Conservation (phyloP, 2,329 filamentous ascomycete species). For the Parafenestella ontariensis region DNA sequence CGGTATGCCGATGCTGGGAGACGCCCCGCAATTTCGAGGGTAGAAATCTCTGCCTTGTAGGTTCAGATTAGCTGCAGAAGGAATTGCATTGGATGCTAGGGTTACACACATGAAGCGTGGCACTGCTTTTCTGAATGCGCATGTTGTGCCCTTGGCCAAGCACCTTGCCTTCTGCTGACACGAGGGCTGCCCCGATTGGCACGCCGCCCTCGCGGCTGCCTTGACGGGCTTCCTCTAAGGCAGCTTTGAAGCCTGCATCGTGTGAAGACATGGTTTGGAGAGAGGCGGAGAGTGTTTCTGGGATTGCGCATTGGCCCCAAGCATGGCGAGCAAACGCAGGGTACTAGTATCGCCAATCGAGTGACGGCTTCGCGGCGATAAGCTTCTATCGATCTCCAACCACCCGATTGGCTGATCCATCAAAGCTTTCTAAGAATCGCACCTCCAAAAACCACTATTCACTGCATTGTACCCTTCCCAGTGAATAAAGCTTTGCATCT, state of each 20-base stretch:
- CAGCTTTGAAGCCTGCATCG: conserved; percentile 61
- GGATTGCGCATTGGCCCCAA: neutral
- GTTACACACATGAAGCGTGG: conserved; percentile 70
- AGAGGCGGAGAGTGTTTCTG: neutral
- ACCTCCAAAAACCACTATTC: neutral
- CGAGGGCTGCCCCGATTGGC: conserved; percentile 66
- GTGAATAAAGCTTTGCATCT: neutral
- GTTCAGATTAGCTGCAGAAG: conserved; percentile 10
- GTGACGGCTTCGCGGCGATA: conserved; percentile 18
- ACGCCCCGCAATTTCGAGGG: conserved; percentile 76
- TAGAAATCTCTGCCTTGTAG: conserved; percentile 73
- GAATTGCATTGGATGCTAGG: neutral
- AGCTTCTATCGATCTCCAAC: conserved; percentile 16
- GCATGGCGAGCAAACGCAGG: conserved; percentile 13
- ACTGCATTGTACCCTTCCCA: neutral
- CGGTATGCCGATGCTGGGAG: conserved; percentile 72
- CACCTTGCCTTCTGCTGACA: conserved; percentile 73
- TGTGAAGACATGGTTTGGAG: conserved; percentile 33
- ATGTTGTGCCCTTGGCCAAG: conserved; percentile 77
- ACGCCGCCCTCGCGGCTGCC: conserved; percentile 65
- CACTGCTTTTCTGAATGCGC: conserved; percentile 74
- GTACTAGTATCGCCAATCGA: conserved; percentile 16
- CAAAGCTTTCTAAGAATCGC: conserved; percentile 8
- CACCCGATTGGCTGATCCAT: conserved; percentile 17
- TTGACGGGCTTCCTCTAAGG: conserved; percentile 64